Evolutionary conservation across 495 filamentous ascomycete species (phyloP).

Genomic region (Neurospora sublineolata): DNA sequence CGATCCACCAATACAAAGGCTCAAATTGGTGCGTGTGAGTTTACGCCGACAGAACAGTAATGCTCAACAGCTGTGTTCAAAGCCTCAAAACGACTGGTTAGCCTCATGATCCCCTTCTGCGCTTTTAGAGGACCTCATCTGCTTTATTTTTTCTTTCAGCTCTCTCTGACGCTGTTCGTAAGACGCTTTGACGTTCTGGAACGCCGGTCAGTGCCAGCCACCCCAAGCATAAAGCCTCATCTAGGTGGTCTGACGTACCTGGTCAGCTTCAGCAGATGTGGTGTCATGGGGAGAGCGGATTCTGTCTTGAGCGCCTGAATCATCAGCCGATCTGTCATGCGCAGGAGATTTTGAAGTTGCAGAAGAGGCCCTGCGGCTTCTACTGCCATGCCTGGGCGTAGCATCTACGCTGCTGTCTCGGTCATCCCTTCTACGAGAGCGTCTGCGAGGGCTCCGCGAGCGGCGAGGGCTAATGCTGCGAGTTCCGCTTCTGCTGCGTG

Average conservation of each 20-base stretch:
- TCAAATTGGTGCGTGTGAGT: not conserved
- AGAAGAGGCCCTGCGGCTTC: constrained; percentile 27
- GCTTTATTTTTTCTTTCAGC: constrained; percentile 56
- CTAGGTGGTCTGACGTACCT: constrained; percentile 29
- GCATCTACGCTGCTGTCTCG: not conserved
- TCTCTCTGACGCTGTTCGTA: constrained; percentile 54
- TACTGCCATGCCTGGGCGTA: constrained; percentile 22
- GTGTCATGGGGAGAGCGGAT: constrained; percentile 23
- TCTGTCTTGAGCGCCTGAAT: constrained; percentile 46
- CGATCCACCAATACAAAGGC: not conserved
- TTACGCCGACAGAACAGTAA: not conserved
- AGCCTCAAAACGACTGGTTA: constrained; percentile 29
- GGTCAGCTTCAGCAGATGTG: constrained; percentile 13
- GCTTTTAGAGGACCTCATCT: constrained; percentile 45
- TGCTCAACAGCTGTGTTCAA: not conserved
- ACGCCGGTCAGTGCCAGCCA: not conserved
- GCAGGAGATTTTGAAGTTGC: constrained; percentile 41
- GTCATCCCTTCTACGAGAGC: not conserved
- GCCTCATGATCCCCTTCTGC: constrained; percentile 33
- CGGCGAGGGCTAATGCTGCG: constrained; percentile 24
- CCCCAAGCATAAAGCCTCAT: constrained; percentile 2
- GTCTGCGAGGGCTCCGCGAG: constrained; percentile 2
- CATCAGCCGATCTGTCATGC: constrained; percentile 49
- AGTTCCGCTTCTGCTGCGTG: constrained; percentile 30
- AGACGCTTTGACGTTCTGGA: constrained; percentile 21